phyloP scores from a whole-genome alignment of 805 yeast species.

The Candida jianshihensis region DNA sequence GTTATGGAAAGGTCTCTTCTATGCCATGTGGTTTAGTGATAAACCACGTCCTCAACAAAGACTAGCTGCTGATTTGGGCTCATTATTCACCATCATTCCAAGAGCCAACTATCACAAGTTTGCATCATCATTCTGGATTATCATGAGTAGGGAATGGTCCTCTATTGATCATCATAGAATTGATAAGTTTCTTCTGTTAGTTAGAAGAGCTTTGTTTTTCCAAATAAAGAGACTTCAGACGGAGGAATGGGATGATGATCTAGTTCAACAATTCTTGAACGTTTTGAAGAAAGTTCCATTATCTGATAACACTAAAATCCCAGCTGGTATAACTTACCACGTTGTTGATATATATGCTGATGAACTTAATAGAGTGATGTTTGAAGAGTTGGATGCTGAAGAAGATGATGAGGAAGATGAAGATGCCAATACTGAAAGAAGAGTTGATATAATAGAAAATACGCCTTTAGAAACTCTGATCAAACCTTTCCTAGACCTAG shows the following conservation, averaged over 20 bases:
- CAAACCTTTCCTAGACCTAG: conserved; percentile 51
- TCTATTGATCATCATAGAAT: conserved; percentile 75
- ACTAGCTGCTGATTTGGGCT: conserved; percentile 68
- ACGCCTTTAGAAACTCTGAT: conserved; percentile 52
- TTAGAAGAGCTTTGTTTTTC: conserved; percentile 69
- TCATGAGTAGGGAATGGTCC: conserved; percentile 78
- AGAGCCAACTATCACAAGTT: conserved; percentile 41
- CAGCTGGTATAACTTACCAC: conserved; percentile 79
- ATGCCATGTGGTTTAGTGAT: conserved; percentile 95
- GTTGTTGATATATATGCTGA: conserved; percentile 77
- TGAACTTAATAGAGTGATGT: conserved; percentile 67
- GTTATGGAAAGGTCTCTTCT: conserved; percentile 94
- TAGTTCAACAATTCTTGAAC: conserved; percentile 39
- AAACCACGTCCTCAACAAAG: conserved; percentile 88
- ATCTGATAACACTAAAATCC: conserved; percentile 51
- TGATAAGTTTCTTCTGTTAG: conserved; percentile 77
- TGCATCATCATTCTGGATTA: conserved; percentile 71
- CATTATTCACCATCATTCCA: conserved; percentile 39
- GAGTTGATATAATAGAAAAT: conserved; percentile 29
- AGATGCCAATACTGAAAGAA: conserved; percentile 15
- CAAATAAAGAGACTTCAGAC: conserved; percentile 48
- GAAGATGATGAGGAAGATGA: conserved; percentile 32
- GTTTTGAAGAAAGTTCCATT: conserved; percentile 40
- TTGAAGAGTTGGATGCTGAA: conserved; percentile 41
- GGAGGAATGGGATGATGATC: conserved; percentile 46